Evolutionary conservation across 1,284 basidiomycete species (phyloP), one percentile per base, ranked within the genome.

Genomic region (Ustilago tritici): DNA sequence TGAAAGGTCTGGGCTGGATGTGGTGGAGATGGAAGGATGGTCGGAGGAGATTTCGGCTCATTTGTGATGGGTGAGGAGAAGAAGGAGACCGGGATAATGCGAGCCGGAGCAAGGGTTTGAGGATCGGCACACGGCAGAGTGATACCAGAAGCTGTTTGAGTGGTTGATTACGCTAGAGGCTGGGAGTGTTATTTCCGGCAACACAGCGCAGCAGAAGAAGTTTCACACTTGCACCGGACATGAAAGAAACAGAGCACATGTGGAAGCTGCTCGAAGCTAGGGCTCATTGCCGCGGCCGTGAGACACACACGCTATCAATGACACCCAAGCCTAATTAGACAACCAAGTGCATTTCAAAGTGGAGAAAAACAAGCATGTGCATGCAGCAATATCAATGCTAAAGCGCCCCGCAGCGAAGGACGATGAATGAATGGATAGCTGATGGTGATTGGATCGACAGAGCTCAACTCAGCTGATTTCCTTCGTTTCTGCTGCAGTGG

Each of bases 401-500:
- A 4, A 11, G 32, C 9, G 12, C 15, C 12, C 14, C 10, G 14
- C 35, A 40, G n/a, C 11, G 4, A 8, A 28, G 54, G 35, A 17
- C 40, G 41, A 36, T 28, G 4, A 43, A 14, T 47, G 19, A 31
- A 58, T 36, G 56, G 46, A n/a, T 23, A 15, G 14, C 40, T 31
- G 32, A 14, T 11, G 7, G 17, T 38, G 23, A 56, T 40, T 28
- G 36, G 54, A 52, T 50, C 43, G 52, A 49, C 40, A 36, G 49
- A 50, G 49, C 60, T 40, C 50, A 59, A 55, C 67, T 70, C 67
- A 70, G 67, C 67, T 70, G 67, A 70, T 70, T 70, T 70, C 40
- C 17, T 4, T 35, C 23, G 19, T n/a, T 34, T 7, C 3, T 47
- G 23, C 32, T 23, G 17, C 28, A 31, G 28, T 31, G 41, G 11